Conservation (phyloP, 192 early-diverging fungal genomes). For the Entophlyctis luteolus region DNA sequence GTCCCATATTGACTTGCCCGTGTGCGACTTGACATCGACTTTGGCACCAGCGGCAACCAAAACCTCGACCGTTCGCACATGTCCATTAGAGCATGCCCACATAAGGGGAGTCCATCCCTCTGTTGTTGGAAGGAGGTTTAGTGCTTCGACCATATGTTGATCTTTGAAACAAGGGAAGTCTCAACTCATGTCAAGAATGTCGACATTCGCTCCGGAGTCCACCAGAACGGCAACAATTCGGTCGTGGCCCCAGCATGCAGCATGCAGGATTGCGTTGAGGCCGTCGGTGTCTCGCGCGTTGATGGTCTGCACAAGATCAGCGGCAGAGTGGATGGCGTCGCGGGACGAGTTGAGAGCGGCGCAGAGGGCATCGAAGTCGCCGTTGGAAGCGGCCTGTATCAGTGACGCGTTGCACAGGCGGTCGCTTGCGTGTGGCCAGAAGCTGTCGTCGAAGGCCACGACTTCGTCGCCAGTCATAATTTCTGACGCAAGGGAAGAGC, state of each 20-base stretch:
- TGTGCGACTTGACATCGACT: conserved; percentile 16
- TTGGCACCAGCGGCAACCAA: conserved; percentile 76
- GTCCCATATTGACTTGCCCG: conserved; percentile 32
- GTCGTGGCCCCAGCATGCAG: conserved; percentile 80
- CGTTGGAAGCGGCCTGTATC: conserved; percentile 64
- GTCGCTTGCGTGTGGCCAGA: neutral
- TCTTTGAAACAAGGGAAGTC: conserved; percentile 1
- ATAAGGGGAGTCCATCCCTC: conserved; percentile 90
- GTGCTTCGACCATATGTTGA: neutral
- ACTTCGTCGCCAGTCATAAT: too few species aligned
- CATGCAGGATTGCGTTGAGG: conserved; percentile 80
- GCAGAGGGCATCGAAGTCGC: conserved; percentile 61
- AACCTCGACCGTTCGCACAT: conserved; percentile 65
- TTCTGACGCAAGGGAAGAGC: too few species aligned
- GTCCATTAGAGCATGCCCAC: conserved; percentile 89
- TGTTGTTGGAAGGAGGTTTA: neutral
- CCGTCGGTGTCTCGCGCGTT: conserved; percentile 83
- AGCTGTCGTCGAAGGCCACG: neutral
- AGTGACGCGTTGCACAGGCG: neutral
- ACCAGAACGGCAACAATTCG: conserved; percentile 69
- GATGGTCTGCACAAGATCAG: conserved; percentile 42
- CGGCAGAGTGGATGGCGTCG: conserved; percentile 29
- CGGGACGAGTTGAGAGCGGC: conserved; percentile 59
- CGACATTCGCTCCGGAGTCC: conserved; percentile 66
- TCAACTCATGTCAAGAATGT: conserved; percentile 75